phyloP scores from a whole-genome alignment of 371 early-diverging fungal genomes.

The Apophysomyces ossiformis region DNA sequence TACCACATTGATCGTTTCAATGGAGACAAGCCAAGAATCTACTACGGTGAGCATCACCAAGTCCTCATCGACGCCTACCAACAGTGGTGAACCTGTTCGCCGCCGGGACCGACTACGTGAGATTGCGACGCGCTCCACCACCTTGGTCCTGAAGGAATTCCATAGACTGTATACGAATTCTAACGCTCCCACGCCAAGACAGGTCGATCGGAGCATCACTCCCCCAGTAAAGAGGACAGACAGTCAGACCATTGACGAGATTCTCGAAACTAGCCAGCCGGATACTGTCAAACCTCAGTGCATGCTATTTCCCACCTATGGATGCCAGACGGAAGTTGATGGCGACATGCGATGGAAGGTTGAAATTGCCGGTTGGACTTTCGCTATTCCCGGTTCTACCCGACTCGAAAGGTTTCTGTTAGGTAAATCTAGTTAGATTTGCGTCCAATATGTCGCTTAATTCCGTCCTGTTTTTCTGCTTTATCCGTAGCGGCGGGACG shows the following conservation, averaged over 20 bases:
- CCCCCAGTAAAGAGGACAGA: neutral
- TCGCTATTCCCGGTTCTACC: constrained; percentile 41
- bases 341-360: constrained; percentile 30
- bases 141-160: constrained; percentile 32
- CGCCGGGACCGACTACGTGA: constrained; percentile 34
- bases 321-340: constrained; percentile 22
- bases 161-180: constrained; percentile 26
- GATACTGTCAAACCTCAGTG: constrained; percentile 41
- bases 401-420: constrained; percentile 37
- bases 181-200: constrained; percentile 5
- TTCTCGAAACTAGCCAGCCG: constrained; percentile 18
- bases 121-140: constrained; percentile 27
- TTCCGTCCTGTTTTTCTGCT: neutral
- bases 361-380: constrained; percentile 44
- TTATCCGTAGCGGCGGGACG: constrained; percentile 39
- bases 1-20: constrained; percentile 1
- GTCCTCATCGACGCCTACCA: constrained; percentile 6
- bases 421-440: constrained; percentile 20
- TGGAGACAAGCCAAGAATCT: neutral
- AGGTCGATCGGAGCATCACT: neutral
- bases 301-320: constrained; percentile 49
- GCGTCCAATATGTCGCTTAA: neutral
- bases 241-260: constrained; percentile 25
- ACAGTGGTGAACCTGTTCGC: constrained; percentile 1
- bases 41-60: neutral